Conservation (phyloP, 148 eudicot species). For the Oxyria digyna region DNA sequence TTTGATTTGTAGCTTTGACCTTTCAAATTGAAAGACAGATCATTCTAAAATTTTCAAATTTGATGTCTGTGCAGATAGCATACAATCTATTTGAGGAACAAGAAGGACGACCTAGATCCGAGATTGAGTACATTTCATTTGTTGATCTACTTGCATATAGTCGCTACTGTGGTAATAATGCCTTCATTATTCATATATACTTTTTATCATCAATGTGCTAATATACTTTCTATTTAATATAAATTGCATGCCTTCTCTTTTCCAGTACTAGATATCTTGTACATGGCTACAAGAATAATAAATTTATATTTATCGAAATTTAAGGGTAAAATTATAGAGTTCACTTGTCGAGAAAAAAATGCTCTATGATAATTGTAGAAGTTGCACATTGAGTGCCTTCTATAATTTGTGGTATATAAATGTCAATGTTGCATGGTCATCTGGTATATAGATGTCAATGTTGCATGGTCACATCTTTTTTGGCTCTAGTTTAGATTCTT, state of each 20-base stretch:
- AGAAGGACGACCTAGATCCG: conserved; percentile 48
- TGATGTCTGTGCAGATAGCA: conserved; percentile 47
- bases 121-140: conserved; percentile 80
- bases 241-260: not conserved
- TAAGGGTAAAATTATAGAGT: not conserved
- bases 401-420: not conserved
- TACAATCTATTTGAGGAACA: conserved; percentile 85
- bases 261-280: conserved; percentile 1
- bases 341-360: not conserved
- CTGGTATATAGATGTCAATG: not conserved
- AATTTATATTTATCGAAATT: not conserved
- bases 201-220: conserved; percentile 11
- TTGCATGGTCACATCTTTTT: not conserved
- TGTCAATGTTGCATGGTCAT: no score
- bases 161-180: conserved; percentile 85
- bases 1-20: no score
- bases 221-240: conserved; percentile 7
- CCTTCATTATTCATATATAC: conserved; percentile 24
- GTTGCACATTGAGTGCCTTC: not conserved
- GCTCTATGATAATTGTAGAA: not conserved
- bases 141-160: conserved; percentile 92
- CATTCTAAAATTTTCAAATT: not conserved
- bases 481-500: not conserved
- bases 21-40: not conserved
- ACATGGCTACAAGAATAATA: no score